phyloP scores from a whole-genome alignment of 805 yeast genomes.

The Schwanniomyces vanrijiae region DNA sequence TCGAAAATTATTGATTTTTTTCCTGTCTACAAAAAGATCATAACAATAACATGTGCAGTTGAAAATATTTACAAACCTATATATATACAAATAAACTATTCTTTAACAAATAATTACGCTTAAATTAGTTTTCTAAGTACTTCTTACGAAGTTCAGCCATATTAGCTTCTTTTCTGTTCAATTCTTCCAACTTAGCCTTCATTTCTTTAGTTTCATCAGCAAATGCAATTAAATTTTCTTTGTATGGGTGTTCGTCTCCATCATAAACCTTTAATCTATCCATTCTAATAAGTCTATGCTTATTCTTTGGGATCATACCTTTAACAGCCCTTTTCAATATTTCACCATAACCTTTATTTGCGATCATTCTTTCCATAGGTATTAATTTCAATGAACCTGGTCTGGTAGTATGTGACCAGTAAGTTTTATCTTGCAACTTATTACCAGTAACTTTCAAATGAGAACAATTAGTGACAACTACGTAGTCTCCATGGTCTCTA shows the following conservation, averaged over 20 bases:
- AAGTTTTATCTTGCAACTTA: slow-evolving; percentile 75
- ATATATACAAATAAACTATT: slow-evolving; percentile 6
- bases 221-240: slow-evolving; percentile 77
- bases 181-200: slow-evolving; percentile 38
- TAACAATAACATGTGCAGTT: background rate
- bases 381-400: slow-evolving; percentile 87
- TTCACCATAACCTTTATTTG: slow-evolving; percentile 86
- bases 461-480: slow-evolving; percentile 91
- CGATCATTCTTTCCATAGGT: slow-evolving; percentile 75
- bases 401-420: slow-evolving; percentile 84
- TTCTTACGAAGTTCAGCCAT: slow-evolving; percentile 35
- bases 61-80: slow-evolving; percentile 5
- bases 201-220: slow-evolving; percentile 72
- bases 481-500: slow-evolving; percentile 93
- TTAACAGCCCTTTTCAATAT: slow-evolving; percentile 83
- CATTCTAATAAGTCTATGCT: slow-evolving; percentile 72
- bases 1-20: background rate
- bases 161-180: slow-evolving; percentile 33
- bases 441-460: slow-evolving; percentile 81
- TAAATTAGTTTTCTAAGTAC: slow-evolving; percentile 24
- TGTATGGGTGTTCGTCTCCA: slow-evolving; percentile 85
- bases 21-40: slow-evolving; percentile 1
- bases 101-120: background rate
- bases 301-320: slow-evolving; percentile 95
- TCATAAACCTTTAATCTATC: slow-evolving; percentile 86